These are phyloP conservation scores for Marasmius fiardii DNA, from an alignment of 1,284 basidiomycete genomes.

Conservation along the genomic window DNA sequence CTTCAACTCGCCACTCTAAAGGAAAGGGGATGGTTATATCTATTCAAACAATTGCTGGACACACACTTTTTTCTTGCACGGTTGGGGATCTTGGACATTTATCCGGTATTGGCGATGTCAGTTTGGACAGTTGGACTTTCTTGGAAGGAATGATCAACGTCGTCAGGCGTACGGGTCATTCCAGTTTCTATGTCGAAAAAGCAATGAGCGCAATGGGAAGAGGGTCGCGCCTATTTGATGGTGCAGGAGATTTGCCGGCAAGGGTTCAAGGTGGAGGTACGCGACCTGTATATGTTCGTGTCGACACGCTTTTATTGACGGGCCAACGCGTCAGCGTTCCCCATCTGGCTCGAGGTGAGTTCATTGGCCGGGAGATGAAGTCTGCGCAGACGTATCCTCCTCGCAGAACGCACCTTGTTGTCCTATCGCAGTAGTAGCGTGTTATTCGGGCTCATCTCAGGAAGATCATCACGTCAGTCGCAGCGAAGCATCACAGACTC, in stretches of 20 bases:
- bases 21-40: slow-evolving; percentile 78
- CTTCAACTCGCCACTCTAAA: slow-evolving; percentile 64
- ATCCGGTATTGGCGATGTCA: slow-evolving; percentile 69
- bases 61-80: slow-evolving; percentile 76
- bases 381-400: not conserved
- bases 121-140: slow-evolving; percentile 73
- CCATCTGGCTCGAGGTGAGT: slow-evolving; percentile 75
- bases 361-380: not conserved
- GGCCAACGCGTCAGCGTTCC: slow-evolving; percentile 53
- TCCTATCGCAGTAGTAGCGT: slow-evolving; percentile 75
- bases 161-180: slow-evolving; percentile 77
- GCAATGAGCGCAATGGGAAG: slow-evolving; percentile 80
- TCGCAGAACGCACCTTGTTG: slow-evolving; percentile 74
- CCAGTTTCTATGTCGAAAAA: slow-evolving; percentile 79
- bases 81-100: slow-evolving; percentile 70
- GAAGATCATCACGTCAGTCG: slow-evolving; percentile 71
- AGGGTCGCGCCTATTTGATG: slow-evolving; percentile 64
- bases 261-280: slow-evolving; percentile 68
- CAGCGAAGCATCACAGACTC: not conserved
- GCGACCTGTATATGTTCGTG: not conserved
- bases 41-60: slow-evolving; percentile 73
- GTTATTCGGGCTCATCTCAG: slow-evolving; percentile 76
- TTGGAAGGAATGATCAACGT: slow-evolving; percentile 77
- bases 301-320: not conserved
- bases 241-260: slow-evolving; percentile 48